These are phyloP conservation scores for Phymatotrichopsis omnivora DNA, from an alignment of 2,329 filamentous ascomycete species.

Conservation along the genomic window DNA sequence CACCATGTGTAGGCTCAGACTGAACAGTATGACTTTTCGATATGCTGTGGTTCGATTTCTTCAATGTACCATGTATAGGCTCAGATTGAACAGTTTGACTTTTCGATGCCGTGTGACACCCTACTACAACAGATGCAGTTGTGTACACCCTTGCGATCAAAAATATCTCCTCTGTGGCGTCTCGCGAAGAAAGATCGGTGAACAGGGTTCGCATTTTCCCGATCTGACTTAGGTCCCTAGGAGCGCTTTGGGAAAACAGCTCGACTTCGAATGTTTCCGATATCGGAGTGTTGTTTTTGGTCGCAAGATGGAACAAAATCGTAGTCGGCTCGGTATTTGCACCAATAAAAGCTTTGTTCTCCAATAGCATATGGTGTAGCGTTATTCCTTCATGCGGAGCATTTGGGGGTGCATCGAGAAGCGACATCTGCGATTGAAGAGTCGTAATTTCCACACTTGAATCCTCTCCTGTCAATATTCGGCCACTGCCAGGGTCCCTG, in stretches of 20 bases:
- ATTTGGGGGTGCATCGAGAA: slow-evolving; percentile 72
- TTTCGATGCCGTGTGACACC: not conserved
- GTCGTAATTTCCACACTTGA: slow-evolving; percentile 85
- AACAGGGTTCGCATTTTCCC: slow-evolving; percentile 75
- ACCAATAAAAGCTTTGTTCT: slow-evolving; percentile 72
- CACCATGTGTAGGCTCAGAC: slow-evolving; percentile 7
- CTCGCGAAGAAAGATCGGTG: slow-evolving; percentile 68
- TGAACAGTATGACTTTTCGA: slow-evolving; percentile 17
- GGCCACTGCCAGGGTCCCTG: slow-evolving; percentile 72
- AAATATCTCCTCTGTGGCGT: slow-evolving; percentile 67
- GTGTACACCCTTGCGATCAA: slow-evolving; percentile 72
- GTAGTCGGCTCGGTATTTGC: slow-evolving; percentile 65
- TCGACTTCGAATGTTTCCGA: slow-evolving; percentile 78
- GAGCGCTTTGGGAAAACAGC: slow-evolving; percentile 61
- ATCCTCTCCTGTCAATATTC: slow-evolving; percentile 82
- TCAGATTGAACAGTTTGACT: slow-evolving; percentile 10
- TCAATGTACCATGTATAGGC: not conserved
- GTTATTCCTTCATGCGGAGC: slow-evolving; percentile 56
- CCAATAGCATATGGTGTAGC: slow-evolving; percentile 71
- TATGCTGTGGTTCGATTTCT: not conserved
- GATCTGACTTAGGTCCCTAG: slow-evolving; percentile 53
- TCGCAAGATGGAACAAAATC: slow-evolving; percentile 66
- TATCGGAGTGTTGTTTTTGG: slow-evolving; percentile 56
- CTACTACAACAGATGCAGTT: slow-evolving; percentile 21
- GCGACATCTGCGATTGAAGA: slow-evolving; percentile 90